Evolutionary conservation across 139 green algal species (phyloP).

Genomic region (Mychonastes homosphaera): DNA sequence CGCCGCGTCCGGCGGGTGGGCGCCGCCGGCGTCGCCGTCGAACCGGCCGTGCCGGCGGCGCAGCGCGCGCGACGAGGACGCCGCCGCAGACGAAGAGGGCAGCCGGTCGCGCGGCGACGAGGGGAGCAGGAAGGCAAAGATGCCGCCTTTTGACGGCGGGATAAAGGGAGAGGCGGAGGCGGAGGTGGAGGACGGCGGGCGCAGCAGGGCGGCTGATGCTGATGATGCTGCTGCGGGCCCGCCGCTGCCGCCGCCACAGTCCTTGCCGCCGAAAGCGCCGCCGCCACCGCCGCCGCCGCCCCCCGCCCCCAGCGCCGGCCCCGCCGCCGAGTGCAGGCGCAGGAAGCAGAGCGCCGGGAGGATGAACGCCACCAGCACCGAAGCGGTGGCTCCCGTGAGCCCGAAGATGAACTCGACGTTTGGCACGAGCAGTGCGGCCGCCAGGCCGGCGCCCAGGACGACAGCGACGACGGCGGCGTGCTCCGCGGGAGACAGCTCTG

Average conservation of each 20-base stretch:
- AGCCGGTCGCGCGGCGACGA: too few species aligned
- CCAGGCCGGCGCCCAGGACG: slow-evolving; percentile 30
- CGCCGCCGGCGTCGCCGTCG: too few species aligned
- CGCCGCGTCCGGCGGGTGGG: too few species aligned
- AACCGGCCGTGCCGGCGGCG: too few species aligned
- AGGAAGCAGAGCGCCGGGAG: slow-evolving; percentile 59
- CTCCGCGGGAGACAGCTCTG: slow-evolving; percentile 1
- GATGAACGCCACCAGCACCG: slow-evolving; percentile 65
- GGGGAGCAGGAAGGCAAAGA: too few species aligned
- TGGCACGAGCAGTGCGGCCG: slow-evolving; percentile 48
- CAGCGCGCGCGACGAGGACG: too few species aligned
- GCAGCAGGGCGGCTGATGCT: not conserved
- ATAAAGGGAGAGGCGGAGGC: slow-evolving; percentile 7
- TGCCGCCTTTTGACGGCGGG: too few species aligned
- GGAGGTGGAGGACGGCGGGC: not conserved
- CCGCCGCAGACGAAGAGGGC: too few species aligned
- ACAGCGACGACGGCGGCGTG: slow-evolving; percentile 25
- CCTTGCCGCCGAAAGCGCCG: too few species aligned
- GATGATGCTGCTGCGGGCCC: slow-evolving; percentile 3
- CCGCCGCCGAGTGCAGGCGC: slow-evolving; percentile 12
- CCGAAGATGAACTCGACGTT: slow-evolving; percentile 83
- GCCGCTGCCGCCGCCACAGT: too few species aligned
- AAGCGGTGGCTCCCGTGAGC: slow-evolving; percentile 62
- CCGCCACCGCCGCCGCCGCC: too few species aligned
- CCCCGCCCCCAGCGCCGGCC: too few species aligned